Conservation (phyloP, 2,329 filamentous ascomycete genomes). For the Curvularia eragrostidis region DNA sequence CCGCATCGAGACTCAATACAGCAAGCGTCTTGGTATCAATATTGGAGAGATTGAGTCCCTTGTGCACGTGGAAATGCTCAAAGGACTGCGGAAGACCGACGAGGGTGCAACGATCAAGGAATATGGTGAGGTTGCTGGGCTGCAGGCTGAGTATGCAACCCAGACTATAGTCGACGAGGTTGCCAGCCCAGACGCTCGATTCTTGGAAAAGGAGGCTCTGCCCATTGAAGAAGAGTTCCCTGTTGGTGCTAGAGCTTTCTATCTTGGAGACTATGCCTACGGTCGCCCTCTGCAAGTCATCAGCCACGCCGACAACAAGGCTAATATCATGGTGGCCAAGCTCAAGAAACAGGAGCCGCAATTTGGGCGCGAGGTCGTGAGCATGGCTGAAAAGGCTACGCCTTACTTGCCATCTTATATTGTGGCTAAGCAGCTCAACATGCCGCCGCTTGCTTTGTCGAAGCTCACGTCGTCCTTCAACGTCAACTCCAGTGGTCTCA, state of each 20-base stretch:
- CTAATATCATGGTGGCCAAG: conserved; percentile 78
- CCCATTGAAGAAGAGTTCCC: conserved; percentile 94
- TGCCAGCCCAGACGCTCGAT: conserved; percentile 87
- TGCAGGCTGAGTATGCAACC: conserved; percentile 88
- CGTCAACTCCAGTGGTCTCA: conserved; percentile 79
- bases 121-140: conserved; percentile 82
- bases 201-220: conserved; percentile 86
- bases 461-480: conserved; percentile 96
- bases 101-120: conserved; percentile 92
- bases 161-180: conserved; percentile 92
- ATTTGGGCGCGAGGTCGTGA: conserved; percentile 78
- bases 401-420: conserved; percentile 86
- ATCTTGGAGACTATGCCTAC: conserved; percentile 91
- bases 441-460: conserved; percentile 88
- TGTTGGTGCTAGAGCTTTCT: conserved; percentile 81
- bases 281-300: conserved; percentile 86
- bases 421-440: conserved; percentile 80
- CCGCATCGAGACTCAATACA: conserved; percentile 85
- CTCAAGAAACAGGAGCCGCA: conserved; percentile 77
- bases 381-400: conserved; percentile 70
- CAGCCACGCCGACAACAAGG: conserved; percentile 75
- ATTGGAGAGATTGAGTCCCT: conserved; percentile 88
- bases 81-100: conserved; percentile 87
- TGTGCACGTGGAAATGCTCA: conserved; percentile 91
- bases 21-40: conserved; percentile 86